These are phyloP conservation scores for Aureobasidium sp. DNA, from an alignment of 2,329 filamentous ascomycete species.

Conservation along the genomic window DNA sequence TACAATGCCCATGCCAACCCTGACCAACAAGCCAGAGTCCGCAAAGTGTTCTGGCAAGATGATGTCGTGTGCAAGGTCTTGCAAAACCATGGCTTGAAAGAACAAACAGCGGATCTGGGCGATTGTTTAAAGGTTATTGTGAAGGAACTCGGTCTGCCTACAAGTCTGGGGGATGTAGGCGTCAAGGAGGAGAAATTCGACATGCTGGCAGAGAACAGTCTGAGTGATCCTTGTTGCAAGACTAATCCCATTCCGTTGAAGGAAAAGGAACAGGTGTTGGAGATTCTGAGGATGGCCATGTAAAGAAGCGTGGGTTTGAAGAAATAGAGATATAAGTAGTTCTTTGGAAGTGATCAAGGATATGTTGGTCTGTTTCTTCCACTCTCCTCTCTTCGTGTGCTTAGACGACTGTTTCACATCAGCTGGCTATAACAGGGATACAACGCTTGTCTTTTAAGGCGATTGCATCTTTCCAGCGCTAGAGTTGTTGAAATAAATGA, in stretches of 20 bases:
- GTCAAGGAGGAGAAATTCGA: not conserved
- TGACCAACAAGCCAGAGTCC: not conserved
- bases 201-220: not conserved
- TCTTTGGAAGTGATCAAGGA: too few species aligned
- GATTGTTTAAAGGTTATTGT: not conserved
- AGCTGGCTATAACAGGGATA: too few species aligned
- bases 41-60: not conserved
- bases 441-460: too few species aligned
- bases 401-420: not conserved
- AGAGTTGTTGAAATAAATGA: not conserved
- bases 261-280: not conserved
- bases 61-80: not conserved
- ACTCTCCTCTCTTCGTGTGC: too few species aligned
- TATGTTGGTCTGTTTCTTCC: too few species aligned
- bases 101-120: not conserved
- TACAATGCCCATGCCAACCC: not conserved
- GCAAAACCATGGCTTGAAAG: not conserved
- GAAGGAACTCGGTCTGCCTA: not conserved
- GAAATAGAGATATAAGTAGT: too few species aligned
- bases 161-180: not conserved
- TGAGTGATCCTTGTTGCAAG: not conserved
- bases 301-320: too few species aligned
- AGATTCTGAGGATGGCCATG: not conserved
- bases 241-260: not conserved
- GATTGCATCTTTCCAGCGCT: too few species aligned